A percentile compares a stretch with the other conserved stretches of the same genome.
These are phyloP conservation scores for Euphorbia tirucalli DNA, from an alignment of 345 rosid species.

Conservation along the genomic window DNA sequence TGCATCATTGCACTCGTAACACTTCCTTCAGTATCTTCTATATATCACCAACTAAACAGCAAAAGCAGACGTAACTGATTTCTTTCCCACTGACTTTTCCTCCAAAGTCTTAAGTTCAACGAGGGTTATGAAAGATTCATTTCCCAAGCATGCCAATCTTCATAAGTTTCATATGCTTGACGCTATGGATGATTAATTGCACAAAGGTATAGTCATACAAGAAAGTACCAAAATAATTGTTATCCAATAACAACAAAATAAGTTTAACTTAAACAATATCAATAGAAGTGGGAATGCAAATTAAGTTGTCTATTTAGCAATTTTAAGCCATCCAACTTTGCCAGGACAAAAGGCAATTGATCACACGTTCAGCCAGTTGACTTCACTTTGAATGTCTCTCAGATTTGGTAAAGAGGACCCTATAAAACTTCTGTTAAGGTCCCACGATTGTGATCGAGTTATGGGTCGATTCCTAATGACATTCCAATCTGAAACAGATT, in stretches of 20 bases:
- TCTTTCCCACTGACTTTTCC: not conserved
- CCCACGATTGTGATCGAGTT: too few species aligned
- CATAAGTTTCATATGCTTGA: not conserved
- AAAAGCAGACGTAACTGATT: not conserved
- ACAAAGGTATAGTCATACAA: not conserved
- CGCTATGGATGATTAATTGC: not conserved
- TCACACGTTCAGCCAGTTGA: too few species aligned
- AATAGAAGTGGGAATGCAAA: not conserved
- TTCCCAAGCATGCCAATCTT: not conserved
- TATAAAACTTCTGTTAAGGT: too few species aligned
- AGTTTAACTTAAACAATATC: not conserved
- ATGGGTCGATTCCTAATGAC: too few species aligned
- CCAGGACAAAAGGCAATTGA: not conserved
- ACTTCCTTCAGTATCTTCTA: not conserved
- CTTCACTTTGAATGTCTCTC: not conserved
- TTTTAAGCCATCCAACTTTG: not conserved
- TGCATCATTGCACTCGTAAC: not conserved
- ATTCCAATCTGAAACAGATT: too few species aligned
- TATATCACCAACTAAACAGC: not conserved
- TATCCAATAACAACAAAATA: not conserved
- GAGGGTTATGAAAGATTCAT: not conserved
- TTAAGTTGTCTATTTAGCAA: not conserved
- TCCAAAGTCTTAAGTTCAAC: not conserved
- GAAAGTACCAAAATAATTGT: not conserved
- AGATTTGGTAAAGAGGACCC: not conserved